Conservation (phyloP, 2,329 filamentous ascomycete genomes). For the Monilinia laxa region DNA sequence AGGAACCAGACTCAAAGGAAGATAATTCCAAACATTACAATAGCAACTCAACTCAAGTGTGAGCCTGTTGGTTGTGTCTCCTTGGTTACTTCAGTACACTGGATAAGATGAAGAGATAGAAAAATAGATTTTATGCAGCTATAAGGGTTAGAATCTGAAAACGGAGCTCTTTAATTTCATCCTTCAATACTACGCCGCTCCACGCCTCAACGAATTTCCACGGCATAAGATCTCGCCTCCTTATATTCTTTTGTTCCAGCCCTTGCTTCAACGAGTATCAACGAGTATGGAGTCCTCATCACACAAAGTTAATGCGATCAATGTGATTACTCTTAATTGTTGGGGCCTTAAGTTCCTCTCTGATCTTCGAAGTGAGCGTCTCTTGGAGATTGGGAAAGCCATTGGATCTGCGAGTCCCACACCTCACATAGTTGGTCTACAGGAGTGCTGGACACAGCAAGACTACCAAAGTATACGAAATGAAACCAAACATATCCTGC, state of each 20-base stretch:
- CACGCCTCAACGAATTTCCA: neutral
- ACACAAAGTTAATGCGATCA: constrained; percentile 52
- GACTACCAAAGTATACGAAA: constrained; percentile 79
- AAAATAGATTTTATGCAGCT: constrained; percentile 3
- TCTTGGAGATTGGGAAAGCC: constrained; percentile 79
- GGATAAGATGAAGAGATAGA: neutral
- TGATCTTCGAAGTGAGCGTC: constrained; percentile 71
- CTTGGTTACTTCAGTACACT: neutral
- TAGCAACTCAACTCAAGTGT: neutral
- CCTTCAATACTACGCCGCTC: neutral
- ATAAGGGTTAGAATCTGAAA: neutral
- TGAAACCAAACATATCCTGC: constrained; percentile 70
- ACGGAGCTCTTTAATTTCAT: neutral
- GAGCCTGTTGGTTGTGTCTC: neutral
- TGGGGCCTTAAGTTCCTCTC: constrained; percentile 93
- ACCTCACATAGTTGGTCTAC: constrained; percentile 86
- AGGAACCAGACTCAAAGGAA: neutral
- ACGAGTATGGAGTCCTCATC: neutral
- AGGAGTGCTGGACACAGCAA: constrained; percentile 89
- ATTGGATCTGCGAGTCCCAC: constrained; percentile 66
- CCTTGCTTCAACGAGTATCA: neutral
- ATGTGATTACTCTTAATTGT: constrained; percentile 88
- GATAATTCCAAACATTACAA: neutral
- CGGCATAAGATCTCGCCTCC: neutral
- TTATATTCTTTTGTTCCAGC: neutral